Percentiles rank a stretch among this genome's conserved stretches.
Conservation (phyloP, 2,329 filamentous ascomycete genomes). For the Xylaria sp. region DNA sequence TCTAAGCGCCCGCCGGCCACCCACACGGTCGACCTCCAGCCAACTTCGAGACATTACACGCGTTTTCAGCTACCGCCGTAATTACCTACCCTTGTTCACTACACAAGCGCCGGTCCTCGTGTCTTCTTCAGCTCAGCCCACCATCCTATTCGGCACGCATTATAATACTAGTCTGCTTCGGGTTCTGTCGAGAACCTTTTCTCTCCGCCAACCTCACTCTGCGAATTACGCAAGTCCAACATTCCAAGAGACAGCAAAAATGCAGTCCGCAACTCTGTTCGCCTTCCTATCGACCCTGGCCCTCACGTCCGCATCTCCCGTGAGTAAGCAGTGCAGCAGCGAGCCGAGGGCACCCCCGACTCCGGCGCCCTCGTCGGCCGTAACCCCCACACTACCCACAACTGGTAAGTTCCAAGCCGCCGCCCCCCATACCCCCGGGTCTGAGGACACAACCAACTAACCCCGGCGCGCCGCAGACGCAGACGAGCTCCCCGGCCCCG, state of each 20-base stretch:
- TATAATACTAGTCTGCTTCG: constrained; percentile 21
- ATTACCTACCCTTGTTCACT: constrained; percentile 22
- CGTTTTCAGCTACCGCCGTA: constrained; percentile 33
- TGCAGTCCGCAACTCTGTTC: constrained; percentile 34
- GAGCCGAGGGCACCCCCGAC: constrained; percentile 13
- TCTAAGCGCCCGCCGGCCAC: constrained; percentile 36
- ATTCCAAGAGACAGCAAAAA: constrained; percentile 21
- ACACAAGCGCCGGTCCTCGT: constrained; percentile 7
- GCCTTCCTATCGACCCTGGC: constrained; percentile 32
- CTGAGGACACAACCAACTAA: constrained; percentile 7
- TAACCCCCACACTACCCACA: constrained; percentile 43
- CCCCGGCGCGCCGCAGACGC: constrained; percentile 32
- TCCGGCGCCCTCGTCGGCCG: constrained; percentile 13
- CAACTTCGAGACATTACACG: constrained; percentile 28
- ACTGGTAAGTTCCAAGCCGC: constrained; percentile 35
- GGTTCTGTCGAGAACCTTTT: constrained; percentile 10
- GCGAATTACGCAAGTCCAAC: not conserved
- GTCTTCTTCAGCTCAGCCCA: constrained; percentile 9
- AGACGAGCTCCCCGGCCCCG: constrained; percentile 48
- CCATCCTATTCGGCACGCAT: constrained; percentile 1
- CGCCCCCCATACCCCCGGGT: not conserved
- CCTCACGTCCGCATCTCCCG: constrained; percentile 31
- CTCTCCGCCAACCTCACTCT: constrained; percentile 2
- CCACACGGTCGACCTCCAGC: constrained; percentile 24
- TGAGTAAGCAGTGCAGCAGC: constrained; percentile 26